Evolutionary conservation across 257 asterid genomes (phyloP).

Genomic region (Asclepias syriaca): DNA sequence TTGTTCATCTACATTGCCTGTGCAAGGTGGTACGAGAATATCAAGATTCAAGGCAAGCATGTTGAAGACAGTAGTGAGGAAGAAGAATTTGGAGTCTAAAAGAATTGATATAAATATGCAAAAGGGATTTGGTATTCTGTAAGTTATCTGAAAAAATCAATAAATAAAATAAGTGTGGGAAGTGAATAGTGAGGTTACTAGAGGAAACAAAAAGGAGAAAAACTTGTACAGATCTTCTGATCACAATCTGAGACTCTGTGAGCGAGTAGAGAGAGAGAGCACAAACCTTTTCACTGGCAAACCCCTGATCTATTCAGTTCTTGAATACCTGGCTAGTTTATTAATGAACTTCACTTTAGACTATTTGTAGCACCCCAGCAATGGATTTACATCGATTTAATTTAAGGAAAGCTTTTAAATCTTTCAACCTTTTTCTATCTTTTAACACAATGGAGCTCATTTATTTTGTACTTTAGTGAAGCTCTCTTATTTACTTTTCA

Average conservation of each 20-base stretch:
- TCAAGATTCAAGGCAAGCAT: slow-evolving; percentile 43
- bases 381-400: background rate
- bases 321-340: background rate
- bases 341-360: background rate
- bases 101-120: background rate
- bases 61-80: slow-evolving; percentile 22
- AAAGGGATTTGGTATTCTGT: background rate
- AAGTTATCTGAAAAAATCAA: background rate
- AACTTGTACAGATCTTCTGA: slow-evolving; percentile 14
- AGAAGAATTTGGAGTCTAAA: slow-evolving; percentile 31
- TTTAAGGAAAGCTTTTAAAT: background rate
- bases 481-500: background rate
- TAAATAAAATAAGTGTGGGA: slow-evolving; percentile 11
- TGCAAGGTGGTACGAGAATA: slow-evolving; percentile 65
- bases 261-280: background rate
- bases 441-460: background rate
- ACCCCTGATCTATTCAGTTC: slow-evolving; percentile 7
- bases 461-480: background rate
- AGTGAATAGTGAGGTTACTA: slow-evolving; percentile 10
- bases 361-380: background rate
- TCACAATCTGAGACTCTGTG: background rate
- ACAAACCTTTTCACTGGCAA: background rate
- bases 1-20: slow-evolving; percentile 49
- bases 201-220: background rate
- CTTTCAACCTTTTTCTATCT: background rate